phyloP scores from a whole-genome alignment of 768 basidiomycete genomes.

The Pulveroboletus sp. region DNA sequence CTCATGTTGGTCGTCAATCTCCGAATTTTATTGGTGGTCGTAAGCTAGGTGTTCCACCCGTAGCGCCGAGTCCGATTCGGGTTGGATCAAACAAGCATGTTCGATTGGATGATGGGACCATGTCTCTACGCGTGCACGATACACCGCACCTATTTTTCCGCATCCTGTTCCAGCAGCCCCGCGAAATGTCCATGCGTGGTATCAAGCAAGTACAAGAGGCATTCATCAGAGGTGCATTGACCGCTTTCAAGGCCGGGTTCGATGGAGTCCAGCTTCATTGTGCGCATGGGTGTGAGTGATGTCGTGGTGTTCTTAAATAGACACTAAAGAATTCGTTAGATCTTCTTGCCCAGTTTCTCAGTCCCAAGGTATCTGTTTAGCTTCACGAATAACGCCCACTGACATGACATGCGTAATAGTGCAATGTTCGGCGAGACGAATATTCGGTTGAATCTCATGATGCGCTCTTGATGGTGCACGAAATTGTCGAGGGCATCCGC shows the following conservation, averaged over 20 bases:
- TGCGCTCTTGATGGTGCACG: conserved; percentile 52
- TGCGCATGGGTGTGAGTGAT: conserved; percentile 75
- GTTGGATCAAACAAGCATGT: conserved; percentile 34
- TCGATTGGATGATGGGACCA: conserved; percentile 4
- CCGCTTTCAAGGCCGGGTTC: conserved; percentile 68
- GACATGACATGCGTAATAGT: conserved; percentile 25
- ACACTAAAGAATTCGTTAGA: conserved; percentile 39
- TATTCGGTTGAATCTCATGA: conserved; percentile 45
- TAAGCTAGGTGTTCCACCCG: conserved; percentile 49
- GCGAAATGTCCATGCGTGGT: conserved; percentile 52
- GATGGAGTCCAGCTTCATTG: conserved; percentile 85
- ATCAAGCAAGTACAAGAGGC: conserved; percentile 54
- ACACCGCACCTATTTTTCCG: conserved; percentile 27
- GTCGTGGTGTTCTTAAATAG: neutral
- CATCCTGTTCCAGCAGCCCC: conserved; percentile 61
- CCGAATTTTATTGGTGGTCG: conserved; percentile 67
- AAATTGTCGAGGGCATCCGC: conserved; percentile 55
- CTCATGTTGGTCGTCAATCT: conserved; percentile 81
- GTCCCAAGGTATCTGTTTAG: conserved; percentile 49
- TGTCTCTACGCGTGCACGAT: conserved; percentile 3
- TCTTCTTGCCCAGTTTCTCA: conserved; percentile 74
- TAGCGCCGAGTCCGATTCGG: conserved; percentile 66
- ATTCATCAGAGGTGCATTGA: conserved; percentile 63
- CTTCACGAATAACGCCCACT: conserved; percentile 14
- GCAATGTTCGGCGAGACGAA: conserved; percentile 54